A percentile compares a stretch with the other conserved stretches of the same genome.
These are phyloP conservation scores for Zasmidium citrigriseum DNA, from an alignment of 2,329 filamentous ascomycete species.

Conservation along the genomic window DNA sequence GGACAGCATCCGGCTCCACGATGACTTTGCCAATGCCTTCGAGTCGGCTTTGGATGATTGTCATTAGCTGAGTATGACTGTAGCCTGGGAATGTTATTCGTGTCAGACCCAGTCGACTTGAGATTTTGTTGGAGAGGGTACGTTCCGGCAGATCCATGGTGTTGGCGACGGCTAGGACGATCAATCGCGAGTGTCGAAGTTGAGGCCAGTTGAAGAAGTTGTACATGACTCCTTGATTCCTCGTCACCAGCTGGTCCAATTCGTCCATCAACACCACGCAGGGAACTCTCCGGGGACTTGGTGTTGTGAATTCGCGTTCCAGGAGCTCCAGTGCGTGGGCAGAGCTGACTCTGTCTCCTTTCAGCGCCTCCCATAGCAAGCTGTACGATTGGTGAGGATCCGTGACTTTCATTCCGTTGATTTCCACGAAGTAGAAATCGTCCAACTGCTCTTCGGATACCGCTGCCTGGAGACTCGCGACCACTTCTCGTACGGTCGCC, in stretches of 20 bases:
- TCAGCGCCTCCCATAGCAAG: slow-evolving; percentile 91
- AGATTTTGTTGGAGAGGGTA: slow-evolving; percentile 97
- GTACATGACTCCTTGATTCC: slow-evolving; percentile 99
- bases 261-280: slow-evolving; percentile 99
- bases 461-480: slow-evolving; percentile 82
- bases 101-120: slow-evolving; percentile 78
- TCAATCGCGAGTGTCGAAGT: slow-evolving; percentile 83
- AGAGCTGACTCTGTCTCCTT: slow-evolving; percentile 88
- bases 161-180: slow-evolving; percentile 96
- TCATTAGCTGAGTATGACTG: slow-evolving; percentile 95
- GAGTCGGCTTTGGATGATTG: slow-evolving; percentile 92
- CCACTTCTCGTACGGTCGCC: slow-evolving; percentile 92
- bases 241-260: slow-evolving; percentile 94
- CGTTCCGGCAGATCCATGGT: slow-evolving; percentile 98
- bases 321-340: slow-evolving; percentile 88
- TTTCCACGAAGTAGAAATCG: slow-evolving; percentile 98
- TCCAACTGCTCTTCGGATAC: slow-evolving; percentile 90
- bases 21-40: slow-evolving; percentile 80
- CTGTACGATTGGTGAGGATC: slow-evolving; percentile 97
- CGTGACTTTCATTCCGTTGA: slow-evolving; percentile 99
- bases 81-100: slow-evolving; percentile 97
- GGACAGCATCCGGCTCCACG: slow-evolving; percentile 88
- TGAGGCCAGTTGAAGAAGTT: slow-evolving; percentile 99
- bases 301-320: slow-evolving; percentile 88
- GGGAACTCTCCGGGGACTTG: slow-evolving; percentile 85